A percentile compares a stretch with the other conserved stretches of the same genome.
These are phyloP conservation scores for Angophora floribunda DNA, from an alignment of 345 rosid species.

Conservation along the genomic window DNA sequence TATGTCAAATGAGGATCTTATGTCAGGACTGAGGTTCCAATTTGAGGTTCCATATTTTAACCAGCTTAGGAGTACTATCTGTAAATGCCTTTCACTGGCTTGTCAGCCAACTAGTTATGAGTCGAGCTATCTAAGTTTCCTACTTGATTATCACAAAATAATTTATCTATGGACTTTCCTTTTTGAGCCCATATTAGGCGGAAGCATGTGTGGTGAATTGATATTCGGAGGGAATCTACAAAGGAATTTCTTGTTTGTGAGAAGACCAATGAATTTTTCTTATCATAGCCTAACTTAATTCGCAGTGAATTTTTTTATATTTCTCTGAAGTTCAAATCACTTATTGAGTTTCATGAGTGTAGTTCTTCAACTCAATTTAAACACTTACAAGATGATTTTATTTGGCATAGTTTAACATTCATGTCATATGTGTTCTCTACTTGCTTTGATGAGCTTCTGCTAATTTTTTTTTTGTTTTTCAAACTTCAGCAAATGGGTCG, in stretches of 20 bases:
- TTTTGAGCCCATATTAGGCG: neutral
- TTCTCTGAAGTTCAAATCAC: neutral
- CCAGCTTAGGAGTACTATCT: neutral
- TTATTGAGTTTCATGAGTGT: neutral
- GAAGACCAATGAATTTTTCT: neutral
- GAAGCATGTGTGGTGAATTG: neutral
- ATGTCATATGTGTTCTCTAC: neutral
- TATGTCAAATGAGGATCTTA: neutral
- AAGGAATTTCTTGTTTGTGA: neutral
- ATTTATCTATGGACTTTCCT: neutral
- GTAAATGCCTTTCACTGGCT: neutral
- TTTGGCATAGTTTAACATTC: neutral
- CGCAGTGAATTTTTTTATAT: neutral
- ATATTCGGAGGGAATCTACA: neutral
- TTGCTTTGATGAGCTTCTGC: neutral
- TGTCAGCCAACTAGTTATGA: neutral
- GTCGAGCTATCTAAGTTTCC: neutral
- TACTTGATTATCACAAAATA: neutral
- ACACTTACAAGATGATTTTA: neutral
- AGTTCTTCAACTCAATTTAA: neutral
- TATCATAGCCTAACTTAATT: neutral
- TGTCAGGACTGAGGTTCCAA: neutral
- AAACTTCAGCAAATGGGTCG: slow-evolving; percentile 70
- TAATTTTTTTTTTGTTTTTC: neutral
- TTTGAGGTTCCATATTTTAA: neutral